A percentile compares a stretch with the other conserved stretches of the same genome.
Evolutionary conservation across 768 basidiomycete species (phyloP).

Genomic region (Filobasidium floriforme): DNA sequence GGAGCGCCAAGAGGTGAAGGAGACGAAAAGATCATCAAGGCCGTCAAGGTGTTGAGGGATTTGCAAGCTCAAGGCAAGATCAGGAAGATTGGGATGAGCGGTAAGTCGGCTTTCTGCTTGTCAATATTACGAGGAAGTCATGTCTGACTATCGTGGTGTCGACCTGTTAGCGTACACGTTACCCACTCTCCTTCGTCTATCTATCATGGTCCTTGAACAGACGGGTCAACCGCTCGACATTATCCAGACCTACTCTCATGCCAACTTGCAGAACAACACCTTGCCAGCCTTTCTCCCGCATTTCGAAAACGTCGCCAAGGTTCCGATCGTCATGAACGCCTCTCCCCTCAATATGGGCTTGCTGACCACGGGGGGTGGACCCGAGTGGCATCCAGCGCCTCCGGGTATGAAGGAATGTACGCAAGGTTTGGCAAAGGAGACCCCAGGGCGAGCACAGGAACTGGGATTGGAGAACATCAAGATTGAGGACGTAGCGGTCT

Average conservation of each 20-base stretch:
- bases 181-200: constrained; percentile 39
- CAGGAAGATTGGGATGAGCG: constrained; percentile 37
- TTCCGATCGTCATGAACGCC: constrained; percentile 39
- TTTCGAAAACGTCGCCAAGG: constrained; percentile 26
- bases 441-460: constrained; percentile 11
- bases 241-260: constrained; percentile 43
- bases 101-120: constrained; percentile 9
- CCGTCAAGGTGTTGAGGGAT: constrained; percentile 28
- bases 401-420: constrained; percentile 12
- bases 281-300: constrained; percentile 33
- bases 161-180: constrained; percentile 35
- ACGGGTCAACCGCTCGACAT: constrained; percentile 33
- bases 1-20: constrained; percentile 27
- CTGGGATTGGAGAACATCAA: constrained; percentile 7
- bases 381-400: constrained; percentile 41
- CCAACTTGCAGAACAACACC: constrained; percentile 37
- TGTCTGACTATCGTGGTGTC: not conserved
- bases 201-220: constrained; percentile 27
- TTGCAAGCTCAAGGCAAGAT: constrained; percentile 38
- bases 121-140: not conserved
- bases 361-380: constrained; percentile 33
- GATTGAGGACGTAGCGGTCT: constrained; percentile 39
- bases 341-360: constrained; percentile 44
- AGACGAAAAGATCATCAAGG: constrained; percentile 30
- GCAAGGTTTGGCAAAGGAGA: constrained; percentile 25